These are phyloP conservation scores for Globisporangium barbulae DNA, from an alignment of 352 stramenopile species.

Conservation along the genomic window DNA sequence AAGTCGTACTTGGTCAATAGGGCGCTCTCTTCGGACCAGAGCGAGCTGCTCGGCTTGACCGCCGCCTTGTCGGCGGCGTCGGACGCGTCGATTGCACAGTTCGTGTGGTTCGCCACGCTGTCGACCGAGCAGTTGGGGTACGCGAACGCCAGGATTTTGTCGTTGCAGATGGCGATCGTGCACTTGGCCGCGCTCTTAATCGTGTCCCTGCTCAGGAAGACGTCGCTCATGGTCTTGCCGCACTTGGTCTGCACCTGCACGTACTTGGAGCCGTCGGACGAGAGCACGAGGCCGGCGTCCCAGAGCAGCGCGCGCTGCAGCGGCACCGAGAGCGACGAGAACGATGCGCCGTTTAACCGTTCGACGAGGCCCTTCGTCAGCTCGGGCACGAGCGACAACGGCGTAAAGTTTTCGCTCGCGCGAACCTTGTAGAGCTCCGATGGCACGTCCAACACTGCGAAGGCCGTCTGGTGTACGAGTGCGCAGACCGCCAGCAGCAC, in stretches of 20 bases:
- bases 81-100: constrained; percentile 33
- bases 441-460: constrained; percentile 21
- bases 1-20: constrained; percentile 30
- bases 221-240: constrained; percentile 38
- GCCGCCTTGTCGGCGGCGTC: constrained; percentile 14
- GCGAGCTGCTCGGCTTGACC: constrained; percentile 15
- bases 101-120: no score
- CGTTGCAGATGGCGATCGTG: constrained; percentile 23
- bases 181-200: constrained; percentile 22
- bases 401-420: background rate
- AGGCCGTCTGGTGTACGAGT: background rate
- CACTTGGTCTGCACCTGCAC: constrained; percentile 50
- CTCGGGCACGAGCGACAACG: constrained; percentile 13
- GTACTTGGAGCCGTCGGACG: constrained; percentile 23
- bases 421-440: constrained; percentile 18
- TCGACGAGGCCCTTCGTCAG: constrained; percentile 10
- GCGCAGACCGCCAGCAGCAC: background rate
- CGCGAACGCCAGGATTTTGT: constrained; percentile 31
- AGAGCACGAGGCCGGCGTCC: constrained; percentile 45
- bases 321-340: constrained; percentile 28
- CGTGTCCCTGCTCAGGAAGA: constrained; percentile 40
- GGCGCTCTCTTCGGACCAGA: constrained; percentile 43
- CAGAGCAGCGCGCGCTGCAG: constrained; percentile 56
- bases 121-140: constrained; percentile 24
- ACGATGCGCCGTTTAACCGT: constrained; percentile 9